Base-by-base conservation (phyloP, 176 grass and related monocot species). In the Phoenix roebelenii region DNA sequence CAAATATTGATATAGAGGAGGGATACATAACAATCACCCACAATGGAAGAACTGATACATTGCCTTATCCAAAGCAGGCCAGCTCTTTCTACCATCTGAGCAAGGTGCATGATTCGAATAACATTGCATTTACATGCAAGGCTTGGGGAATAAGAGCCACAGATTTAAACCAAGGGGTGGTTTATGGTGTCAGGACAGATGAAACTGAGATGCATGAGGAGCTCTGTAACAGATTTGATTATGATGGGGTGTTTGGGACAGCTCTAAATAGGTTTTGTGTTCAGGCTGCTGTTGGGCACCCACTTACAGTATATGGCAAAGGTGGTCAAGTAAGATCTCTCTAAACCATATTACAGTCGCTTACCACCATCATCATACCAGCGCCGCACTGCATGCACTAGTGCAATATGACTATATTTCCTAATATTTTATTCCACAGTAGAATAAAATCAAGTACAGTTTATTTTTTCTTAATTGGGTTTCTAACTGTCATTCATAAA, bases 231-330 rank as follows among this genome's bases (percentile, higher is more conserved):
- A 86, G 86, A 25, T 87, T 96, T 71, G 91, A 96, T 60, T 96
- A 96, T 77, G 86, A 90, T 59, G 83, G 80, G 1, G 57, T 96
- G 70, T 96, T 96, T 70, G 91, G 91, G 22, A 96, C 91, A 71
- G 91, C 91, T 72, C 69, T 96, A 23, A 96, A 96, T 77, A 82
- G 91, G 61, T 96, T 96, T 52, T 96, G 91, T 87, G 91, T 96
- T 57, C 91, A 96, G 60, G 91, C 91, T 30, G 91, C 80, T 72
- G 86, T 96, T 14, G 86, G 86, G 18, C 91, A 96, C 50, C 91
- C 91, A 28, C 77, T 96, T 59, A 96, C 91, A 57, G 91, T 96
- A 44, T 96, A 96, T 16, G 91, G 91, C 70, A 96, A 96, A 70
- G 91, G 86, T 49, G 91, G 86, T 35, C 86, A 96, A 83, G 91